Base-by-base conservation (phyloP, 441 rosid species). In the Eruca vesicaria region DNA sequence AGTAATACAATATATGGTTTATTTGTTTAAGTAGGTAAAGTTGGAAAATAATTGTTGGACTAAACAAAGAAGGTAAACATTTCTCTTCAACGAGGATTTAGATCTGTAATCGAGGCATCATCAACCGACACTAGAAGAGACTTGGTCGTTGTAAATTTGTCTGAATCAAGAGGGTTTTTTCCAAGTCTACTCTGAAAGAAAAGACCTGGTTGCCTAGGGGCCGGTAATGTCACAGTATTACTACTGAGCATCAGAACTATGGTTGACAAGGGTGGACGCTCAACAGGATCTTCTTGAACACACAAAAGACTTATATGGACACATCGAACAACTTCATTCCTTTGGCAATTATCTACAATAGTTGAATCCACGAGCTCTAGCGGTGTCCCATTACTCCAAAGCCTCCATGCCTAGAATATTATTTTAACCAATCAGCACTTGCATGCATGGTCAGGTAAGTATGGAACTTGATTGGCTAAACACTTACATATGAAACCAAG, bases 281-380 rank as follows among this genome's bases (percentile, higher is more conserved):
- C 81, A 0, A 14, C 67, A n/a, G 69, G 67, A 32, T 79, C 79
- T 76, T 86, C 83, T 70, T 86, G 83, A 59, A 81, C 83, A 31
- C 87, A 86, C 31, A 86, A 32, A 55, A 86, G 77, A 16, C 84
- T 84, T 1, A 82, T 53, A 62, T 82, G 86, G 45, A 85, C 56
- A 56, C 85, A 81, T 70, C 84, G 77, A 7, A 65, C 28, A 3
- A 87, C 79, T 73, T 85, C 79, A 14, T 28, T 63, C 4, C 21
- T 57, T 0, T 43, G 55, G 18, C 26, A 70, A 1, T 35, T 80
- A 11, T 72, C 43, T 12, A 1, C 26, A 23, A 85, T 35, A 18
- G 2, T 9, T 10, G 68, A 76, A 63, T 81, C 86, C 72, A 79
- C 63, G 6, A 81, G 69, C 12, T 82, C 78, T 50, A 70, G 19